These are phyloP conservation scores for Arabidopsis thaliana DNA, from an alignment of 345 rosid genomes.

Conservation along the genomic window DNA sequence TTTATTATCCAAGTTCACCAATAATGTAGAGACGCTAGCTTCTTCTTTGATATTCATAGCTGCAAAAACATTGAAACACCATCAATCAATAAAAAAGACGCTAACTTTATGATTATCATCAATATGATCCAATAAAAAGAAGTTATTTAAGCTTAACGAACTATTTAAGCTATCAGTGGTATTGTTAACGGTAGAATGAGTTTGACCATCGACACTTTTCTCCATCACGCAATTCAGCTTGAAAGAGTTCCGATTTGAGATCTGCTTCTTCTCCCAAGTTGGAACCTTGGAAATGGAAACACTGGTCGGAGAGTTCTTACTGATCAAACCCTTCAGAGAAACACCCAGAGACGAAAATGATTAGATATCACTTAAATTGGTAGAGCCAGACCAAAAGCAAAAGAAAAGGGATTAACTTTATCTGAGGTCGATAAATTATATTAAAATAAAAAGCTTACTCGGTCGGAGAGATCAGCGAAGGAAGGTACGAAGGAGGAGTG, in stretches of 20 bases:
- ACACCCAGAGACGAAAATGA: slow-evolving; percentile 4
- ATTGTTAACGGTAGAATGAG: slow-evolving; percentile 53
- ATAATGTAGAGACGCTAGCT: slow-evolving; percentile 68
- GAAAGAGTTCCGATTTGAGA: slow-evolving; percentile 42
- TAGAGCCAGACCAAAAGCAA: background rate
- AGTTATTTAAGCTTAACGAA: slow-evolving; percentile 26
- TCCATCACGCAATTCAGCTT: slow-evolving; percentile 54
- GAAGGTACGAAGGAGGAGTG: slow-evolving; percentile 40
- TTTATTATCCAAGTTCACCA: slow-evolving; percentile 69
- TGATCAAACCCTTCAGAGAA: slow-evolving; percentile 47
- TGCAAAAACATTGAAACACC: slow-evolving; percentile 37
- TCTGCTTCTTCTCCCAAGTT: slow-evolving; percentile 43
- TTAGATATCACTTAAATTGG: background rate
- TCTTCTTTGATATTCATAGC: slow-evolving; percentile 60
- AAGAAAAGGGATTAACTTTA: background rate
- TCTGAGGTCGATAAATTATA: background rate
- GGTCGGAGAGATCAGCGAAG: slow-evolving; percentile 42
- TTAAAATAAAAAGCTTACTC: slow-evolving; percentile 35
- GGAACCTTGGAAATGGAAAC: slow-evolving; percentile 43
- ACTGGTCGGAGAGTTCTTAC: slow-evolving; percentile 30
- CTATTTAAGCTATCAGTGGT: slow-evolving; percentile 48
- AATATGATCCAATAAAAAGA: background rate
- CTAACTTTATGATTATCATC: background rate
- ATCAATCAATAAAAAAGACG: background rate
- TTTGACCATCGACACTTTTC: slow-evolving; percentile 50